Percentiles rank a stretch among this genome's conserved stretches.
phyloP scores from a whole-genome alignment of 305 asterid genomes.

The Fraxinus sp. region DNA sequence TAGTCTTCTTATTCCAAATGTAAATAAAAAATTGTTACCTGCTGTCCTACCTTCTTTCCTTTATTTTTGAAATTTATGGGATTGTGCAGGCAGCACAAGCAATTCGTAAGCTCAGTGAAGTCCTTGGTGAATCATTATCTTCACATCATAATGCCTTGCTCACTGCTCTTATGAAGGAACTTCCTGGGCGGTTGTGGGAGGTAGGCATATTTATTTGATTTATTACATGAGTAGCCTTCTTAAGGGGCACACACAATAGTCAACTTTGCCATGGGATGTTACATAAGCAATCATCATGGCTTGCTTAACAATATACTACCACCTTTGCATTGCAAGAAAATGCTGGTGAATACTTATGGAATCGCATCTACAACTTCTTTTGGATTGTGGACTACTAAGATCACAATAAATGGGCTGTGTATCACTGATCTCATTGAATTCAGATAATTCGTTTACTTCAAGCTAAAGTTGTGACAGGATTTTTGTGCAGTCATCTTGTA shows the following conservation, averaged over 20 bases:
- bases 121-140: slow-evolving; percentile 79
- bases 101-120: slow-evolving; percentile 76
- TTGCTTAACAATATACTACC: slow-evolving; percentile 3
- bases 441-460: not conserved
- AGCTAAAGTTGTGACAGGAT: not conserved
- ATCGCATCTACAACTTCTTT: not conserved
- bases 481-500: slow-evolving; percentile 1
- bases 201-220: slow-evolving; percentile 37
- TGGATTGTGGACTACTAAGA: not conserved
- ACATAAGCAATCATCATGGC: slow-evolving; percentile 14
- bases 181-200: slow-evolving; percentile 99
- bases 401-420: not conserved
- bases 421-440: not conserved
- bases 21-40: not conserved
- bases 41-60: slow-evolving; percentile 18
- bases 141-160: slow-evolving; percentile 72
- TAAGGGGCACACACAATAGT: not conserved
- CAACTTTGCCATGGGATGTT: not conserved
- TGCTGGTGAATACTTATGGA: not conserved
- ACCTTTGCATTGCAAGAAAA: not conserved
- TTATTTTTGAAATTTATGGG: slow-evolving; percentile 19
- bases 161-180: slow-evolving; percentile 79
- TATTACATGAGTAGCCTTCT: not conserved
- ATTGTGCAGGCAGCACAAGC: slow-evolving; percentile 87
- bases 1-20: slow-evolving; percentile 8